Conservation (phyloP, 768 basidiomycete genomes). For the Tulasnella sp. region DNA sequence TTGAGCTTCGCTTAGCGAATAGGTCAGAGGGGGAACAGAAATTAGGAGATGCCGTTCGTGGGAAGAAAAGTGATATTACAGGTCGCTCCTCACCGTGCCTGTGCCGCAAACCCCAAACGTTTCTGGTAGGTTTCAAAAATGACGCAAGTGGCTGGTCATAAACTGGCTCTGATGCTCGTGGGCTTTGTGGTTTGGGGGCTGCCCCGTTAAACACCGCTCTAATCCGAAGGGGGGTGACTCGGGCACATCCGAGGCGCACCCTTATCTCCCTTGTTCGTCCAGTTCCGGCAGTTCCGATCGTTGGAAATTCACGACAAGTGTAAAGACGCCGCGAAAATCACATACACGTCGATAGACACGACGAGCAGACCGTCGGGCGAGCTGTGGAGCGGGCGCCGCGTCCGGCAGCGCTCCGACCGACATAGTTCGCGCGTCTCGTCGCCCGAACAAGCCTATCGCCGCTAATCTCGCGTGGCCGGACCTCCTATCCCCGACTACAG, state of each 20-base stretch:
- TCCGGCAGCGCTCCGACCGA: not conserved
- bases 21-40: not conserved
- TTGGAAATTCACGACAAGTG: not conserved
- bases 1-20: not conserved
- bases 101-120: not conserved
- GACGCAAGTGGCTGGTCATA: not conserved
- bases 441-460: not conserved
- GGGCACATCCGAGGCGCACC: not conserved
- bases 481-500: not conserved
- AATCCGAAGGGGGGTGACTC: not conserved
- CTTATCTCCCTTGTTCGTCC: not conserved
- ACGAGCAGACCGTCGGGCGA: not conserved
- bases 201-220: not conserved
- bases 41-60: not conserved
- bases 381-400: not conserved
- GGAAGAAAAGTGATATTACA: not conserved
- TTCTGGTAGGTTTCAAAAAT: not conserved
- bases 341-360: not conserved
- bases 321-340: not conserved
- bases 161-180: not conserved
- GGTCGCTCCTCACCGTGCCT: not conserved
- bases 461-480: not conserved
- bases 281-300: not conserved
- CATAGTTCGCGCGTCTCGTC: not conserved
- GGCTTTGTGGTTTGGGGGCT: not conserved